A percentile compares a stretch with the other conserved stretches of the same genome.
These are phyloP conservation scores for Pichia sp. DNA, from an alignment of 1,139 yeast genomes.

Conservation along the genomic window DNA sequence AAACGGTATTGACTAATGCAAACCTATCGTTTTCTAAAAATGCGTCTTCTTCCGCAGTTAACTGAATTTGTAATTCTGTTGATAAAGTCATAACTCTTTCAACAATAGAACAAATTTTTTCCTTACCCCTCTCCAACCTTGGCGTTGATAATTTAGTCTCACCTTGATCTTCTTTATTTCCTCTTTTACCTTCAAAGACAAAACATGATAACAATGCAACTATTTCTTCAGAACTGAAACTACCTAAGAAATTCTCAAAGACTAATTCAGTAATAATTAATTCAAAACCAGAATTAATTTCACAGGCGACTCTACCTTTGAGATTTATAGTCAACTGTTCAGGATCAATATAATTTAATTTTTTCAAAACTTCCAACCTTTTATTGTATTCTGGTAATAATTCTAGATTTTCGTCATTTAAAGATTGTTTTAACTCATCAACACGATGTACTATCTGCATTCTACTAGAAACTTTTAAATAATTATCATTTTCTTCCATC, in stretches of 20 bases:
- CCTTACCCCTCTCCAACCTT: conserved; percentile 72
- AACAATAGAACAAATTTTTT: conserved; percentile 64
- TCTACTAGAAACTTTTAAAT: conserved; percentile 41
- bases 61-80: conserved; percentile 59
- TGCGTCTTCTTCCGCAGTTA: conserved; percentile 82
- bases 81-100: conserved; percentile 56
- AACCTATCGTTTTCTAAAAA: conserved; percentile 80
- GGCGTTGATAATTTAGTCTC: conserved; percentile 61
- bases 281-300: conserved; percentile 87
- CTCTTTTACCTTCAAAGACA: conserved; percentile 80
- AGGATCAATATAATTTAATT: conserved; percentile 67
- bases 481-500: conserved; percentile 43
- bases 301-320: conserved; percentile 74
- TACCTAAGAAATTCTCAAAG: conserved; percentile 85
- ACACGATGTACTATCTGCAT: conserved; percentile 46
- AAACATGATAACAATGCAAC: conserved; percentile 89
- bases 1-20: conserved; percentile 87
- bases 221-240: conserved; percentile 91
- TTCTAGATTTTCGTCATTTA: conserved; percentile 85
- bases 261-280: conserved; percentile 82
- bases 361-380: conserved; percentile 68
- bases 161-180: conserved; percentile 32
- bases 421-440: conserved; percentile 48
- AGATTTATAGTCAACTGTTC: conserved; percentile 47
- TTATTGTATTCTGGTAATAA: conserved; percentile 91